Evolutionary conservation across 306 rosid genomes (phyloP).

Genomic region (Pterocarpus santalinus): DNA sequence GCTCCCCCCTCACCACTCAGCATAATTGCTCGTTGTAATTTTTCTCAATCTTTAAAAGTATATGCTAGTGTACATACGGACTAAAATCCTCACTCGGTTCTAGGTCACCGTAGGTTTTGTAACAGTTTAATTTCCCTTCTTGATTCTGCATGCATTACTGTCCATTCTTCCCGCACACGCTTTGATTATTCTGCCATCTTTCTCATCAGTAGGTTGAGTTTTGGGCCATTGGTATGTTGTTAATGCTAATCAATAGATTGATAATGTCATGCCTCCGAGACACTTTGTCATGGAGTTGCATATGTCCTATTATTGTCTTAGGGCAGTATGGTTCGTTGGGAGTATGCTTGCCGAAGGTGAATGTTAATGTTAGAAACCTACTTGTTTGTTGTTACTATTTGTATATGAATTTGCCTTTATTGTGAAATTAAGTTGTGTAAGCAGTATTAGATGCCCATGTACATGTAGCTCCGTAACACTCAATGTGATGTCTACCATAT

Average conservation of each 20-base stretch:
- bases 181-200: slow-evolving; percentile 2
- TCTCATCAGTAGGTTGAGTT: slow-evolving; percentile 31
- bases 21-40: neutral
- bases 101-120: neutral
- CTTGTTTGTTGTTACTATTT: slow-evolving; percentile 27
- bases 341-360: neutral
- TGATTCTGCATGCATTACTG: neutral
- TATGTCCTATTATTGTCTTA: neutral
- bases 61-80: neutral
- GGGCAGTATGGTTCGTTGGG: slow-evolving; percentile 1
- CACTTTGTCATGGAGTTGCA: neutral
- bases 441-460: slow-evolving; percentile 16
- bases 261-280: neutral
- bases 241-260: neutral
- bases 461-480: slow-evolving; percentile 14
- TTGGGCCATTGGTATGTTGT: neutral
- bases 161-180: slow-evolving; percentile 23
- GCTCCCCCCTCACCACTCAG: neutral
- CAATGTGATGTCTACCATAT: neutral
- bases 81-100: slow-evolving; percentile 19
- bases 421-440: slow-evolving; percentile 20
- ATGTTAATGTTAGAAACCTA: slow-evolving; percentile 11
- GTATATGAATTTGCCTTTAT: slow-evolving; percentile 9
- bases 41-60: neutral
- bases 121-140: neutral